Percentiles rank a stretch among this genome's conserved stretches.
These are phyloP conservation scores for Ceriops zippeliana DNA, from an alignment of 345 rosid species.

Conservation along the genomic window DNA sequence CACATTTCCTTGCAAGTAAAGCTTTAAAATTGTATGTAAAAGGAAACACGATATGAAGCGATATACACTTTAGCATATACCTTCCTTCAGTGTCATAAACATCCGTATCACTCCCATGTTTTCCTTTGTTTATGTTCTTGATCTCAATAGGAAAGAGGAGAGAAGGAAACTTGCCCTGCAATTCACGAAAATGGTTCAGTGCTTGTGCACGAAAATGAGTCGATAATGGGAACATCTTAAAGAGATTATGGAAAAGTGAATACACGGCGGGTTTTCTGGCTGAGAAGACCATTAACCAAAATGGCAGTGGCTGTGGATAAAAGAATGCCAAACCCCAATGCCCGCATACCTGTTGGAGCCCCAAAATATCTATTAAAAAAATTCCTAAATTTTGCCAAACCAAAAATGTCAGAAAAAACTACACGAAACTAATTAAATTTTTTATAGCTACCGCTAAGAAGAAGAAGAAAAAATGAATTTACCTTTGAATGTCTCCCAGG, in stretches of 20 bases:
- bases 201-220: neutral
- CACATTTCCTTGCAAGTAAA: too few species aligned
- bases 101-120: conserved; percentile 85
- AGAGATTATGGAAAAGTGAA: conserved; percentile 1
- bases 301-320: conserved; percentile 34
- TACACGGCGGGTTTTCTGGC: conserved; percentile 61
- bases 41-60: too few species aligned
- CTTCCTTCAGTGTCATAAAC: conserved; percentile 80
- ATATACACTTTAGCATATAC: conserved; percentile 19
- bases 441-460: neutral
- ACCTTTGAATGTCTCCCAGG: conserved; percentile 77
- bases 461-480: neutral
- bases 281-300: conserved; percentile 46
- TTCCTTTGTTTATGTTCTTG: conserved; percentile 56
- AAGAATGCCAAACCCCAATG: conserved; percentile 47
- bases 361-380: neutral
- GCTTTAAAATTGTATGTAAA: too few species aligned
- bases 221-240: neutral
- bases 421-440: neutral
- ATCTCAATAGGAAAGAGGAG: conserved; percentile 64
- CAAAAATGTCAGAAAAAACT: neutral
- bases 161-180: conserved; percentile 68
- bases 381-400: too few species aligned
- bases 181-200: neutral
- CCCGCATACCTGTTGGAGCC: conserved; percentile 44